These are phyloP conservation scores for Poteriospumella lacustris DNA, from an alignment of 108 stramenopile species.

Conservation along the genomic window DNA sequence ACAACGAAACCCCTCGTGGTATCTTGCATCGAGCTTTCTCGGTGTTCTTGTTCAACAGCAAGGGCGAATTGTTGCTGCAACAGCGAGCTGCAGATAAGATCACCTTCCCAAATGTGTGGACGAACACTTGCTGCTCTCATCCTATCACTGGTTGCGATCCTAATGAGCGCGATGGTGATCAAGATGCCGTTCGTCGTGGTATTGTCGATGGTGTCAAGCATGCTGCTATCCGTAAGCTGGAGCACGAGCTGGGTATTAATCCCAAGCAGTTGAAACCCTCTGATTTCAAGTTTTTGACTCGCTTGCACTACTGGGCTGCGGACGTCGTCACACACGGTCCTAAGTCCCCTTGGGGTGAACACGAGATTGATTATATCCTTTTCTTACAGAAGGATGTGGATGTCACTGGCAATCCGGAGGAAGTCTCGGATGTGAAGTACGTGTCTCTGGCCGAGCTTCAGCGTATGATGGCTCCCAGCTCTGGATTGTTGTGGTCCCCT, in stretches of 20 bases:
- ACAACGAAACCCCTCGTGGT: conserved; percentile 36
- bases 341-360: conserved; percentile 90
- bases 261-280: conserved; percentile 55
- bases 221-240: conserved; percentile 90
- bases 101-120: conserved; percentile 98
- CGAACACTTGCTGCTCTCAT: conserved; percentile 98
- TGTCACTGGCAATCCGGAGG: conserved; percentile 40
- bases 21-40: conserved; percentile 92
- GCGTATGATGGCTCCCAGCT: conserved; percentile 38
- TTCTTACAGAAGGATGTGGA: conserved; percentile 42
- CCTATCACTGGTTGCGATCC: conserved; percentile 70
- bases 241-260: conserved; percentile 90
- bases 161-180: conserved; percentile 36
- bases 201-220: conserved; percentile 72
- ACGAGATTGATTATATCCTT: conserved; percentile 97
- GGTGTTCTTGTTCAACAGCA: conserved; percentile 89
- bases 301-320: conserved; percentile 86
- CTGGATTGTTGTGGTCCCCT: conserved; percentile 66
- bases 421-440: conserved; percentile 40
- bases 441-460: conserved; percentile 43
- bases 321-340: conserved; percentile 78
- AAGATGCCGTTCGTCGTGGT: conserved; percentile 35
- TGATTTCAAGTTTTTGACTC: conserved; percentile 88
- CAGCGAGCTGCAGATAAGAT: conserved; percentile 88
- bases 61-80: conserved; percentile 79